Percentiles rank a stretch among this genome's conserved stretches.
Conservation (phyloP, 441 rosid species). For the Croton setiger region DNA sequence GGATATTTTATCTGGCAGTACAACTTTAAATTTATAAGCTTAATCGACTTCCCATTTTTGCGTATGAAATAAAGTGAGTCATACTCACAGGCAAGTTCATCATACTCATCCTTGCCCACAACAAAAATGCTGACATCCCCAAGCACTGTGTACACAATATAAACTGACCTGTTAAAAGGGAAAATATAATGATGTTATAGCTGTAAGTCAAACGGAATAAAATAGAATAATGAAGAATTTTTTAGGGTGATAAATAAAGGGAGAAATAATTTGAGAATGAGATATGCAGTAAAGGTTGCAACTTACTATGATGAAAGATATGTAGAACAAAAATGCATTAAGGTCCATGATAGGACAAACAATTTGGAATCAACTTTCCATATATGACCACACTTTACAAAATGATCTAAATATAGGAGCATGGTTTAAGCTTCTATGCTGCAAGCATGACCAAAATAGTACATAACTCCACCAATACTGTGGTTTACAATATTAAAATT, state of each 20-base stretch:
- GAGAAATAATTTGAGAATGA: background rate
- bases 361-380: background rate
- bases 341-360: background rate
- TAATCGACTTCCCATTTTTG: background rate
- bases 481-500: background rate
- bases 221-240: background rate
- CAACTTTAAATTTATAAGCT: background rate
- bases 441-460: background rate
- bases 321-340: background rate
- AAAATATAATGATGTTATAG: background rate
- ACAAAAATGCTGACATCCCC: slow-evolving; percentile 87
- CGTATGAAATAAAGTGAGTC: slow-evolving; percentile 1
- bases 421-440: slow-evolving; percentile 1
- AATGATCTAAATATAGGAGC: background rate
- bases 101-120: slow-evolving; percentile 95
- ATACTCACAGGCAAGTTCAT: slow-evolving; percentile 92
- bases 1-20: background rate
- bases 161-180: slow-evolving; percentile 64
- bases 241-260: background rate
- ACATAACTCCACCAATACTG: background rate
- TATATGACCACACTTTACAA: background rate
- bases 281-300: background rate
- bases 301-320: background rate
- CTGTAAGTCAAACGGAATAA: background rate
- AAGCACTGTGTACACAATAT: slow-evolving; percentile 85